Base-by-base conservation (phyloP, 768 basidiomycete genomes). In the Galerina marginata region DNA sequence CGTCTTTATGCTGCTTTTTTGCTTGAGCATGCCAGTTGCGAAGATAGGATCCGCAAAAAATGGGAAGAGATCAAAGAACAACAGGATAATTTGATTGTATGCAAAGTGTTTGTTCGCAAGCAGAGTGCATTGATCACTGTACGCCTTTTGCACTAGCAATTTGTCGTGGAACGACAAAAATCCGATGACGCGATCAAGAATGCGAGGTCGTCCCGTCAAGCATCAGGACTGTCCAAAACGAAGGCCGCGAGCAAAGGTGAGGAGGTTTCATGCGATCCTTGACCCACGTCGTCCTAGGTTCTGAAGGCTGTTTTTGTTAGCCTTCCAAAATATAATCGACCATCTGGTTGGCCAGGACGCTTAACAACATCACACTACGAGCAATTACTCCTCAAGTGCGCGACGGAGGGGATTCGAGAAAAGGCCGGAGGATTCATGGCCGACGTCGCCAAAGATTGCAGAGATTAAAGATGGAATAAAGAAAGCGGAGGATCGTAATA, bases 1-100 rank as follows among this genome's bases (percentile, higher is more conserved):
- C 44, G 51, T n/a, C 38, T 65, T 38, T 68, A 65, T 42, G 46
- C 16, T 6, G 56, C 51, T 11, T 68, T 68, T 45, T 20, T 67
- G 15, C 38, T 56, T 9, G 62, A 68, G 10, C 63, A 70, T 46
- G 60, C 59, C 14, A 64, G 61, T 20, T 58, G 48, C 23, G 65
- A 70, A 48, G 71, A 72, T 52, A 60, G 53, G 37, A 72, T 72
- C 14, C 60, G 61, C 9, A 62, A 62, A 26, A 62, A 61, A 51
- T 63, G 61, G 55, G 15, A 23, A 3, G 49, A 65, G 45, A 57
- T 66, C 12, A 59, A 56, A 36, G 54, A 62, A 10, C 37, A 55
- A 12, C 51, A 64, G 56, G 58, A 46, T 7, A 58, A 58, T 11
- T 60, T 65, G 23, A 52, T 47, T 38, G 63, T 65, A 12, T n/a